Percentiles rank a stretch among this genome's conserved stretches.
Evolutionary conservation across 2,329 filamentous ascomycete genomes (phyloP).

Genomic region (Calonectria fujianensis): DNA sequence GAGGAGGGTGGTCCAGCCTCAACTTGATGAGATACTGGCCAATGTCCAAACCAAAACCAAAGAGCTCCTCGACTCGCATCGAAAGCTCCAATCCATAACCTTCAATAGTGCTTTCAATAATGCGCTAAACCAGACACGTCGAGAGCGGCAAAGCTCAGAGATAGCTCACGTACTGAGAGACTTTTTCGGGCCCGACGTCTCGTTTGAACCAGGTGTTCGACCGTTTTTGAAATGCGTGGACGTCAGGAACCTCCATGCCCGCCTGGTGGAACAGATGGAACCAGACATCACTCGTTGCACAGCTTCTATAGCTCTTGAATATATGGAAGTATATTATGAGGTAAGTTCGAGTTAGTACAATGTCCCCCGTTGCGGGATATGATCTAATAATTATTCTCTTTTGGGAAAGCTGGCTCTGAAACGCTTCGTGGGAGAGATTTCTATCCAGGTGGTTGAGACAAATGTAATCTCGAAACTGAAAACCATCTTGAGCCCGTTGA

Average conservation of each 20-base stretch:
- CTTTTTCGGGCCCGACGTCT: not conserved
- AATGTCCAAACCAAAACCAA: not conserved
- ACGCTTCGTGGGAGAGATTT: not conserved
- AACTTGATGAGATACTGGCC: not conserved
- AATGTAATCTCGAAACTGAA: not conserved
- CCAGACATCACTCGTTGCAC: not conserved
- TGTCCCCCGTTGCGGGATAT: not conserved
- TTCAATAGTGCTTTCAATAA: not conserved
- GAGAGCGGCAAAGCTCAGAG: not conserved
- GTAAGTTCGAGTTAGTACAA: not conserved
- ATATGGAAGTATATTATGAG: not conserved
- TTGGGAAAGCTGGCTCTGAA: not conserved
- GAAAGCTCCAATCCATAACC: not conserved
- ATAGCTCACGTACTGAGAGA: not conserved
- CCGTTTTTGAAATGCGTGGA: not conserved
- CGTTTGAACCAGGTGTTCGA: not conserved
- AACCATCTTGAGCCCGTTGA: not conserved
- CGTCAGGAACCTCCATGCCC: not conserved
- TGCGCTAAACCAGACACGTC: not conserved
- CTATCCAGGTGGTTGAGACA: not conserved
- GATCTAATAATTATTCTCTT: not conserved
- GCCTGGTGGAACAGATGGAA: not conserved
- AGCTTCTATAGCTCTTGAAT: not conserved
- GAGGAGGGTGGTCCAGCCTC: not conserved
- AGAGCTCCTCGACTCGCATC: not conserved